Conservation (phyloP, 2,329 filamentous ascomycete genomes). For the Colletotrichum cuscutae region DNA sequence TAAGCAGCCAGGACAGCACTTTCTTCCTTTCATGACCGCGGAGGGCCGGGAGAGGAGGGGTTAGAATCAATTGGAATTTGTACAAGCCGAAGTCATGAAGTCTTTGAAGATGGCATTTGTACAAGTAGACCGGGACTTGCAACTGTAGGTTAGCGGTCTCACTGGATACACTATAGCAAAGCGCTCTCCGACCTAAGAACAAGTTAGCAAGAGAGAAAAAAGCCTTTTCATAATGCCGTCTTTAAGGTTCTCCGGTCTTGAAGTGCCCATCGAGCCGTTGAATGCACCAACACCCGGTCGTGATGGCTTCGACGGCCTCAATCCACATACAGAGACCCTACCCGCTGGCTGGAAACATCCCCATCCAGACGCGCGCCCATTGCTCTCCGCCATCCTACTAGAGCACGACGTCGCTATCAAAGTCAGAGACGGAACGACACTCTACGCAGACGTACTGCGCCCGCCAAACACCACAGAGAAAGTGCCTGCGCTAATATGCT, state of each 20-base stretch:
- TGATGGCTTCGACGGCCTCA: slow-evolving; percentile 39
- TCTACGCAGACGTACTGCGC: slow-evolving; percentile 57
- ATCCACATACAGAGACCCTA: slow-evolving; percentile 50
- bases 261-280: slow-evolving; percentile 12
- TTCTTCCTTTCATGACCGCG: not conserved
- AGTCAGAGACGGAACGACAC: slow-evolving; percentile 51
- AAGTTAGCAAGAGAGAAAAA: not conserved
- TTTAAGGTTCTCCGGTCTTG: too few species aligned
- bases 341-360: slow-evolving; percentile 49
- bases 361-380: not conserved
- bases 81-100: too few species aligned
- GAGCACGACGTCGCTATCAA: slow-evolving; percentile 54
- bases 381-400: slow-evolving; percentile 44
- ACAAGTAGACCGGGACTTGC: not conserved
- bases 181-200: not conserved
- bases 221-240: not conserved
- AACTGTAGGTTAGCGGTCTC: not conserved
- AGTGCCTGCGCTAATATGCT: slow-evolving; percentile 55
- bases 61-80: not conserved
- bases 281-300: not conserved
- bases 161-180: too few species aligned
- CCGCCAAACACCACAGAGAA: slow-evolving; percentile 45
- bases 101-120: not conserved
- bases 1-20: not conserved
- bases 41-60: not conserved